Percentiles rank a stretch among this genome's conserved stretches.
phyloP scores from a whole-genome alignment of 2,329 filamentous ascomycete species.

The Botrytis cinerea region DNA sequence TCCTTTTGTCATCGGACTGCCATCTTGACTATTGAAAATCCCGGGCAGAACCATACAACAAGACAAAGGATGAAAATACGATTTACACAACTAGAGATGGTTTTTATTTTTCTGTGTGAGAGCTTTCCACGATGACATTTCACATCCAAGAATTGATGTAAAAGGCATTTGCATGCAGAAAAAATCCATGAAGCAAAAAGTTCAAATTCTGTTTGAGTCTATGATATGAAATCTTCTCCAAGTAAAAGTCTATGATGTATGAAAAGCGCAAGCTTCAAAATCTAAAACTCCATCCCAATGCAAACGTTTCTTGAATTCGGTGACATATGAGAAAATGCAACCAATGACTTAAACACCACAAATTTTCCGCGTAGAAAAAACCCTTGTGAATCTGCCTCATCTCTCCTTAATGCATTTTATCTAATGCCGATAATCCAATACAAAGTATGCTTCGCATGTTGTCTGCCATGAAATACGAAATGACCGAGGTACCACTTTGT shows the following conservation, averaged over 20 bases:
- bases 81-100: too few relatives aligned
- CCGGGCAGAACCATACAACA: neutral
- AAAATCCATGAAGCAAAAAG: neutral
- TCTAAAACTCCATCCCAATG: neutral
- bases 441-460: neutral
- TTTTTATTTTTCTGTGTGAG: neutral
- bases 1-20: neutral
- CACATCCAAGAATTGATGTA: neutral
- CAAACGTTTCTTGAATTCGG: neutral
- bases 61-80: neutral
- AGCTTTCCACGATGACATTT: neutral
- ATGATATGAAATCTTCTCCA: constrained; percentile 1
- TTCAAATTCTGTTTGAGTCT: neutral
- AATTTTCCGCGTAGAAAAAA: neutral
- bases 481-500: constrained; percentile 4
- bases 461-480: neutral
- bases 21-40: neutral
- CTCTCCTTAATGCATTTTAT: neutral
- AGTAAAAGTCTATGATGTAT: neutral
- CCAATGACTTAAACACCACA: neutral
- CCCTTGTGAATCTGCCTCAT: neutral
- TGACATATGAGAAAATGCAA: neutral
- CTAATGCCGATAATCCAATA: neutral
- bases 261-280: neutral
- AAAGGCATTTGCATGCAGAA: neutral